Evolutionary conservation across 1,284 basidiomycete genomes (phyloP).

Genomic region (Schizopora paradoxa): DNA sequence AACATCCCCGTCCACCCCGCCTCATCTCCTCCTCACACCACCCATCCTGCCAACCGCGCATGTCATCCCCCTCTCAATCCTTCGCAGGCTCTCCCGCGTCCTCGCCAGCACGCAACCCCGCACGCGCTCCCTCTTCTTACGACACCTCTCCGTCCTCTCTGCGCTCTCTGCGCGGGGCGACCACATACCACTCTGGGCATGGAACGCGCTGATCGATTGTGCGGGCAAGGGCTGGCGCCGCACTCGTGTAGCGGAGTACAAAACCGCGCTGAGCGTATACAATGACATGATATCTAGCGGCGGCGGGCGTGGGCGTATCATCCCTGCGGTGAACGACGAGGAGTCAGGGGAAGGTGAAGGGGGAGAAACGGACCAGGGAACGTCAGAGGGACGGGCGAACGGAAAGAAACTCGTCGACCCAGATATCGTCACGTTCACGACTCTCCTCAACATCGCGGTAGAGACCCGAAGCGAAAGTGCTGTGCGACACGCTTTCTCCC

Average conservation of each 20-base stretch:
- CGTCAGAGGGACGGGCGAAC: slow-evolving; percentile 8
- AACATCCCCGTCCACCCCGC: not conserved
- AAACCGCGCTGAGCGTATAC: slow-evolving; percentile 54
- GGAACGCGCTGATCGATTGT: slow-evolving; percentile 67
- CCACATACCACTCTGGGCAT: slow-evolving; percentile 52
- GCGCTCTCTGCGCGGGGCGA: slow-evolving; percentile 45
- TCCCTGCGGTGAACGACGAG: slow-evolving; percentile 17
- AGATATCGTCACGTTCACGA: slow-evolving; percentile 64
- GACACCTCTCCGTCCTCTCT: slow-evolving; percentile 56
- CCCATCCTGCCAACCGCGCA: too few relatives aligned
- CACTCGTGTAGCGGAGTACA: slow-evolving; percentile 50
- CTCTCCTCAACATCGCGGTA: slow-evolving; percentile 57
- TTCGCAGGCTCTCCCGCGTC: slow-evolving; percentile 56
- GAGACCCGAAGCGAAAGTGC: slow-evolving; percentile 41
- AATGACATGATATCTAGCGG: slow-evolving; percentile 47
- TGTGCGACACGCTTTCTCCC: slow-evolving; percentile 44
- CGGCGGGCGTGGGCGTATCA: slow-evolving; percentile 39
- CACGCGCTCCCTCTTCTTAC: slow-evolving; percentile 53
- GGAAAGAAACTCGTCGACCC: slow-evolving; percentile 30
- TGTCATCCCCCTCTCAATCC: slow-evolving; percentile 43
- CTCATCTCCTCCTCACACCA: slow-evolving; percentile 5
- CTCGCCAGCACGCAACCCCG: slow-evolving; percentile 47
- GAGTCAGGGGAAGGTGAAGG: slow-evolving; percentile 6
- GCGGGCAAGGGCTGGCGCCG: slow-evolving; percentile 63
- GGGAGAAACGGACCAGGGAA: slow-evolving; percentile 12